Evolutionary conservation across 1,284 basidiomycete species (phyloP).

Genomic region (Phenoliferia sp.): DNA sequence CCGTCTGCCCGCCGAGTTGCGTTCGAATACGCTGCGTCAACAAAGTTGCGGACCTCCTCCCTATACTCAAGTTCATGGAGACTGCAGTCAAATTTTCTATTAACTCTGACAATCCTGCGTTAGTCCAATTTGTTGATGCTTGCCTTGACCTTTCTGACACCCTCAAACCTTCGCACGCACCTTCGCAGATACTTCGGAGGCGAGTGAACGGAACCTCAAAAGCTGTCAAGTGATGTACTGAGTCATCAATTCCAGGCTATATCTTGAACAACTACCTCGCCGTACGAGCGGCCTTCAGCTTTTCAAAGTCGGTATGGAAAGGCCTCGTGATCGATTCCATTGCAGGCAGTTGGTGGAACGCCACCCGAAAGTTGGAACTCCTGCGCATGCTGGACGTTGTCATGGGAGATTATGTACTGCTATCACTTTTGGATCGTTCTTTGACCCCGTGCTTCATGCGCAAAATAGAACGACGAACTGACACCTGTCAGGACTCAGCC

Average conservation of each 20-base stretch:
- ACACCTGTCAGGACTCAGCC: no score
- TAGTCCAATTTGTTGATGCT: neutral
- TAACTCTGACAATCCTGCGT: slow-evolving; percentile 37
- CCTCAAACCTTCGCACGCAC: neutral
- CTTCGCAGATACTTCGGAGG: neutral
- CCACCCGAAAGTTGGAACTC: slow-evolving; percentile 24
- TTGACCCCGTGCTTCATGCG: no score
- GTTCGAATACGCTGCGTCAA: slow-evolving; percentile 27
- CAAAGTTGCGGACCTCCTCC: slow-evolving; percentile 24
- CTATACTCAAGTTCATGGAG: slow-evolving; percentile 32
- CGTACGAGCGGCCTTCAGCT: slow-evolving; percentile 31
- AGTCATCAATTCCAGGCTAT: slow-evolving; percentile 9
- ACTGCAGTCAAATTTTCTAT: slow-evolving; percentile 34
- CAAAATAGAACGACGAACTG: no score
- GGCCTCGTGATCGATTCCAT: slow-evolving; percentile 29
- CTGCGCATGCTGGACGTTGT: slow-evolving; percentile 10
- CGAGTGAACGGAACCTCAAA: neutral
- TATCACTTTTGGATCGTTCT: no score
- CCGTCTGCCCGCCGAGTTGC: slow-evolving; percentile 34
- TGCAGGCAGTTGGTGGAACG: slow-evolving; percentile 31
- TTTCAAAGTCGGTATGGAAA: slow-evolving; percentile 29
- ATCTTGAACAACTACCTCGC: slow-evolving; percentile 27
- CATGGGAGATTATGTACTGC: slow-evolving; percentile 18
- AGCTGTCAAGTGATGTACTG: neutral
- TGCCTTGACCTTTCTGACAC: neutral